phyloP scores from a whole-genome alignment of 2,329 filamentous ascomycete genomes.

The Penicillium hesseltinei region DNA sequence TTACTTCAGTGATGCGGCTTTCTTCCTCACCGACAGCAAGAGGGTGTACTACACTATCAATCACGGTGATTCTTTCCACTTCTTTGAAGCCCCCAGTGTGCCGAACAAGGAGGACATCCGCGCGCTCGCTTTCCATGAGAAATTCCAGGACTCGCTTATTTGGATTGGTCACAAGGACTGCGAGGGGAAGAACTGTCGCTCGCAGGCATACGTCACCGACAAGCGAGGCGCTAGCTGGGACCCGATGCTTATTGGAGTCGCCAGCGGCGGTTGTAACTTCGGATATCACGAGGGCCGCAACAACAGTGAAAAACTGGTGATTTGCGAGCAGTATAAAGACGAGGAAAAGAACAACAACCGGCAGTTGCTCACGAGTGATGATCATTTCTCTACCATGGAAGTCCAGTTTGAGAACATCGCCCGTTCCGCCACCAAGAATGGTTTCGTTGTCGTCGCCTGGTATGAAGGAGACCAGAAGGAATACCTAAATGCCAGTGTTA shows the following conservation, averaged over 20 bases:
- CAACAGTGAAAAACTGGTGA: slow-evolving; percentile 63
- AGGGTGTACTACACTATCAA: slow-evolving; percentile 78
- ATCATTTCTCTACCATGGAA: slow-evolving; percentile 69
- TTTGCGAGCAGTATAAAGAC: slow-evolving; percentile 63
- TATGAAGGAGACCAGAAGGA: slow-evolving; percentile 59
- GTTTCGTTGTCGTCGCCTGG: slow-evolving; percentile 89
- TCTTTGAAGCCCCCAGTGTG: slow-evolving; percentile 39
- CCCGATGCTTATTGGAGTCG: slow-evolving; percentile 68
- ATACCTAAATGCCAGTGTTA: slow-evolving; percentile 74
- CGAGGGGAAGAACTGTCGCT: slow-evolving; percentile 64
- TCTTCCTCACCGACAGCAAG: slow-evolving; percentile 71
- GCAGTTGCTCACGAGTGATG: slow-evolving; percentile 72
- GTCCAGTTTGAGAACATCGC: slow-evolving; percentile 69
- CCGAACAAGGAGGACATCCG: slow-evolving; percentile 39
- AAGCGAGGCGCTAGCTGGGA: slow-evolving; percentile 81
- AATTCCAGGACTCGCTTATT: slow-evolving; percentile 83
- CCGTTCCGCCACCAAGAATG: slow-evolving; percentile 90
- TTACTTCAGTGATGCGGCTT: slow-evolving; percentile 81
- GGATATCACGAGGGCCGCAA: slow-evolving; percentile 63
- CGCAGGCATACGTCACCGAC: slow-evolving; percentile 70
- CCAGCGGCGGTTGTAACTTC: slow-evolving; percentile 72
- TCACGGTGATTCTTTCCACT: slow-evolving; percentile 65
- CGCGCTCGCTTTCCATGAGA: slow-evolving; percentile 76
- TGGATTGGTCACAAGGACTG: slow-evolving; percentile 77
- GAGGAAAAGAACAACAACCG: slow-evolving; percentile 63